Conservation (phyloP, 768 basidiomycete genomes). For the Boletus pseudopeckii region DNA sequence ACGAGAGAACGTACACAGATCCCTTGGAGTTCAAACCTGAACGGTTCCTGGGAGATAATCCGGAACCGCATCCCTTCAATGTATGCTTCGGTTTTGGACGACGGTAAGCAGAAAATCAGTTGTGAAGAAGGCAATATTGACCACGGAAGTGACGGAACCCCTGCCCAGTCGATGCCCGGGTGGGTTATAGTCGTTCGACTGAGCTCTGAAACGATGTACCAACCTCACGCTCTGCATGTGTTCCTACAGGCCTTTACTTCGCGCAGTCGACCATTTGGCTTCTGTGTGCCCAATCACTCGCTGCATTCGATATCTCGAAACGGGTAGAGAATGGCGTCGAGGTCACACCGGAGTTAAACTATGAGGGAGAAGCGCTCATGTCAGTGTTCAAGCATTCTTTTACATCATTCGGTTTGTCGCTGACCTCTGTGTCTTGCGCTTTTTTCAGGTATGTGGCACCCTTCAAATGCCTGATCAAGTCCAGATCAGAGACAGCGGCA, state of each 20-base stretch:
- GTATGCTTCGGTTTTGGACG: constrained; percentile 20
- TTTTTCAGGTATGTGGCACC: not conserved
- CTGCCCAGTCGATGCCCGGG: no score
- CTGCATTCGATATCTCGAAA: constrained; percentile 43
- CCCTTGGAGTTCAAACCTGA: constrained; percentile 23
- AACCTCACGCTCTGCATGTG: no score
- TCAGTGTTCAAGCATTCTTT: not conserved
- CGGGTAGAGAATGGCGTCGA: constrained; percentile 38
- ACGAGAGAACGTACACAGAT: constrained; percentile 15
- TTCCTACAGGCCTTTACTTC: constrained; percentile 2
- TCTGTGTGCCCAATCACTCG: constrained; percentile 34
- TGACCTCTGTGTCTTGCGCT: not conserved
- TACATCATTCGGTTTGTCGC: not conserved
- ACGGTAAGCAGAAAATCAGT: constrained; percentile 2
- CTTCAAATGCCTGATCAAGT: constrained; percentile 13
- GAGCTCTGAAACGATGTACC: no score
- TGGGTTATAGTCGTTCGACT: no score
- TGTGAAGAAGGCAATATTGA: no score
- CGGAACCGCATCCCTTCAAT: constrained; percentile 12
- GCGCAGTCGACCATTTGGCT: constrained; percentile 26
- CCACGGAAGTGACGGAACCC: no score
- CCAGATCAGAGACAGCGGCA: not conserved
- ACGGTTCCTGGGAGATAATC: constrained; percentile 18
- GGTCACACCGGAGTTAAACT: constrained; percentile 43
- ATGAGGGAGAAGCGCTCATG: constrained; percentile 11